Conservation (phyloP, 2,329 filamentous ascomycete genomes). For the Hawksworthiomyces lignivorus region DNA sequence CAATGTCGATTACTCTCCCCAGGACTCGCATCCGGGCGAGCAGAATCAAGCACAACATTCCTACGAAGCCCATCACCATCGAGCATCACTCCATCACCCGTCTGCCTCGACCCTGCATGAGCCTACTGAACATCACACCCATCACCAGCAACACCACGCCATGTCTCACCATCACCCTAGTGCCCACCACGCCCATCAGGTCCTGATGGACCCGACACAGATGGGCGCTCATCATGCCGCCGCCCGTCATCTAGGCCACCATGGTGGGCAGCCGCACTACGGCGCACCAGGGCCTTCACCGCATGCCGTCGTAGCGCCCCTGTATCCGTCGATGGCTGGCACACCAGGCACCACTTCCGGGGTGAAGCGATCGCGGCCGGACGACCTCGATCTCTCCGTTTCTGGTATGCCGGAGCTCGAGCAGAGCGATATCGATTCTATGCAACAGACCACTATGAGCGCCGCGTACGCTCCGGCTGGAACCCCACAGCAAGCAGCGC, state of each 20-base stretch:
- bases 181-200: conserved; percentile 43
- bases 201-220: conserved; percentile 49
- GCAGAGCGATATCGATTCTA: conserved; percentile 46
- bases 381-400: conserved; percentile 51
- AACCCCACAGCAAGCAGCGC: conserved; percentile 18
- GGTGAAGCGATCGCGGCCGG: conserved; percentile 47
- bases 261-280: conserved; percentile 47
- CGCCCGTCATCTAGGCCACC: conserved; percentile 36
- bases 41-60: conserved; percentile 49
- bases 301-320: conserved; percentile 39
- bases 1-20: conserved; percentile 67
- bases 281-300: conserved; percentile 37
- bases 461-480: conserved; percentile 34
- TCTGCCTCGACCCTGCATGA: conserved; percentile 40
- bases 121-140: conserved; percentile 30
- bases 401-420: conserved; percentile 44
- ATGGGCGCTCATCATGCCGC: conserved; percentile 39
- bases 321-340: conserved; percentile 39
- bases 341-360: conserved; percentile 20
- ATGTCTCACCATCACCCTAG: conserved; percentile 38
- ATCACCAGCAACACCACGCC: conserved; percentile 36
- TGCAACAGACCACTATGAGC: conserved; percentile 47
- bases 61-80: conserved; percentile 39
- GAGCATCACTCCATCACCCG: conserved; percentile 41
- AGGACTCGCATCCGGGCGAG: conserved; percentile 57